Base-by-base conservation (phyloP, 768 basidiomycete species). In the Podaxis sp. region DNA sequence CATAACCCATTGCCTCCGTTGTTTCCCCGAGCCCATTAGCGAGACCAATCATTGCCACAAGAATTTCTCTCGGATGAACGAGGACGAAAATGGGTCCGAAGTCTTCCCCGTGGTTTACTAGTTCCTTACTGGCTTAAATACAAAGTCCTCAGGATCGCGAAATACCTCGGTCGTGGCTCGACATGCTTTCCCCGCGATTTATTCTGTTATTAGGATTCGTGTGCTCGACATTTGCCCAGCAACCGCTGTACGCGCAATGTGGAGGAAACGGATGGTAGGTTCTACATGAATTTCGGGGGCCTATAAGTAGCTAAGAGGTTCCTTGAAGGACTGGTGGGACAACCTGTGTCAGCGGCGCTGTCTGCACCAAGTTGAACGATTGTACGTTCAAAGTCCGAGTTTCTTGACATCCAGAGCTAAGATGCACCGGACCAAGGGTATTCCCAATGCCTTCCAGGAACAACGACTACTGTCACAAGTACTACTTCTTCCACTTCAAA, bases 191-290 rank as follows among this genome's bases (percentile, higher is more conserved):
- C 9, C 33, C 22, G 49, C 53, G 36, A 11, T 54, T 33, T 26
- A 12, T 26, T 22, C 36, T 58, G 22, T 58, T 74, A 30, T 46
- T 77, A 52, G 64, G 67, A 24, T 44, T 74, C 22, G 48, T 74
- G 19, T 63, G 59, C 58, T 28, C 62, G 54, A 74, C 67, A 28
- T 54, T 65, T n/a, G 77, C 80, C 22, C 80, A 82, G 58, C 76
- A 78, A 63, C 68, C 74, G 2, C 64, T 79, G 12, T 81, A 80
- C 64, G 71, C 66, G n/a, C 82, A 84, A 66, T 83, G 83, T 61
- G 83, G 82, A 46, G 82, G 83, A 24, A 79, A 74, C 36, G 80
- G 80, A 73, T 83, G 83, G 82, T 80, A 67, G 64, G 75, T 68
- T 5, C 3, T 13, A 22, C 54, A 12, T 3, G 13, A 9, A 26